A percentile compares a stretch with the other conserved stretches of the same genome.
phyloP scores from a whole-genome alignment of 176 grass and related monocot genomes.

The Thinopyrum elongatum region DNA sequence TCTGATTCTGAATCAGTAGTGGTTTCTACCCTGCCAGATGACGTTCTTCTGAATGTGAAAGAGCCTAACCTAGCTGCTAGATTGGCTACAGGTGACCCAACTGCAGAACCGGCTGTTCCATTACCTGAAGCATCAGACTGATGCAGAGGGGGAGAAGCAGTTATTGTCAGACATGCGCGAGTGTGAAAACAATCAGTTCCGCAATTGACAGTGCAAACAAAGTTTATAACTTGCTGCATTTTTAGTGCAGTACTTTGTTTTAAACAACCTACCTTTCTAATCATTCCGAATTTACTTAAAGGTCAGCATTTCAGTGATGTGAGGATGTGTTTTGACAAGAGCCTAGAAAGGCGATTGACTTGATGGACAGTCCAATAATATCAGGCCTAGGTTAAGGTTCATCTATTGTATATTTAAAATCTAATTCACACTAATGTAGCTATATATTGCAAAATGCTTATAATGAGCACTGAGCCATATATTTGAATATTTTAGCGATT shows the following conservation, averaged over 20 bases:
- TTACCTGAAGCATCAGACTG: constrained; percentile 68
- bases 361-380: not conserved
- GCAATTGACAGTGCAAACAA: not conserved
- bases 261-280: not conserved
- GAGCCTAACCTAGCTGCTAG: constrained; percentile 44
- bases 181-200: not conserved
- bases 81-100: constrained; percentile 49
- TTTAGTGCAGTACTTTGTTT: not conserved
- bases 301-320: not conserved
- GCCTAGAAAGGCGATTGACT: not conserved
- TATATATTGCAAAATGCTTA: not conserved
- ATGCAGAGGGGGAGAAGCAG: constrained; percentile 8
- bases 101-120: constrained; percentile 37
- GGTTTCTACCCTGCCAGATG: constrained; percentile 54
- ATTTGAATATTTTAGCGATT: not conserved
- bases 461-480: not conserved
- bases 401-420: not conserved
- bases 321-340: constrained; percentile 8
- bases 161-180: not conserved
- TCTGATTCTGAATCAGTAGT: constrained; percentile 37
- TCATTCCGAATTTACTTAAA: not conserved
- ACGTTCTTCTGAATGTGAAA: constrained; percentile 59
- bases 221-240: not conserved
- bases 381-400: not conserved
- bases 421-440: not conserved